phyloP scores from a whole-genome alignment of 2,329 filamentous ascomycete species.

The Aureobasidium melanogenum region DNA sequence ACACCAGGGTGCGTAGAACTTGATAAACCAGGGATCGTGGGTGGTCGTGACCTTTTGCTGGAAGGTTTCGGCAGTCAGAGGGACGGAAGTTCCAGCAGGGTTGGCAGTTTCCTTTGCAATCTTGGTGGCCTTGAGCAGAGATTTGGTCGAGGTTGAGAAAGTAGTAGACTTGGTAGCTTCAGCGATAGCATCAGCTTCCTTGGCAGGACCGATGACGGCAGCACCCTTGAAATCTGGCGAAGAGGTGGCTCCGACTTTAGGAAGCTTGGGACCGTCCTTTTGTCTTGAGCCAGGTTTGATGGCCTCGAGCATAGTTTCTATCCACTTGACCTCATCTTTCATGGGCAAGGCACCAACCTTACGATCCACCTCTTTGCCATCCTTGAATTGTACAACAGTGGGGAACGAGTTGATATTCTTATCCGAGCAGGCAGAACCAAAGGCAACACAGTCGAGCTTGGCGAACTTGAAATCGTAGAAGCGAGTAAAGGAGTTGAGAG shows the following conservation, averaged over 20 bases:
- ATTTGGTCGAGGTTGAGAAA: conserved; percentile 31
- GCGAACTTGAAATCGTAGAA: conserved; percentile 89
- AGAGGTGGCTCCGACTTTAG: conserved; percentile 55
- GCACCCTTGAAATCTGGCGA: conserved; percentile 30
- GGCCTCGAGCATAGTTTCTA: conserved; percentile 69
- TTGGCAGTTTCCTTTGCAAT: conserved; percentile 55
- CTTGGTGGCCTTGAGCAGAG: conserved; percentile 37
- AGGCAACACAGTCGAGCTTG: conserved; percentile 75
- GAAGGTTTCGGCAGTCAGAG: conserved; percentile 77
- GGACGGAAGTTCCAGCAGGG: conserved; percentile 61
- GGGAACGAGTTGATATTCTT: conserved; percentile 64
- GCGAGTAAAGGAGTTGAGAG: conserved; percentile 60
- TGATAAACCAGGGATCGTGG: conserved; percentile 93
- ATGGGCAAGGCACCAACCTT: conserved; percentile 62
- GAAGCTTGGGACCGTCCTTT: conserved; percentile 55
- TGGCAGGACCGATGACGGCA: conserved; percentile 22
- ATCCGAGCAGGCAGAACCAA: conserved; percentile 65
- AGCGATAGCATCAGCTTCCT: conserved; percentile 16
- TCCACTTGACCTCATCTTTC: conserved; percentile 53
- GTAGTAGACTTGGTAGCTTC: conserved; percentile 20
- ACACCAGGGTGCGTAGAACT: conserved; percentile 98
- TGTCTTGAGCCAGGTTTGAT: conserved; percentile 75
- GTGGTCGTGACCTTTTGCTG: conserved; percentile 77
- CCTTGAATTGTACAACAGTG: conserved; percentile 68
- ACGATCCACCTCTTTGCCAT: conserved; percentile 59